Base-by-base conservation (phyloP, 257 asterid genomes). In the Nicotiana obtusifolia region DNA sequence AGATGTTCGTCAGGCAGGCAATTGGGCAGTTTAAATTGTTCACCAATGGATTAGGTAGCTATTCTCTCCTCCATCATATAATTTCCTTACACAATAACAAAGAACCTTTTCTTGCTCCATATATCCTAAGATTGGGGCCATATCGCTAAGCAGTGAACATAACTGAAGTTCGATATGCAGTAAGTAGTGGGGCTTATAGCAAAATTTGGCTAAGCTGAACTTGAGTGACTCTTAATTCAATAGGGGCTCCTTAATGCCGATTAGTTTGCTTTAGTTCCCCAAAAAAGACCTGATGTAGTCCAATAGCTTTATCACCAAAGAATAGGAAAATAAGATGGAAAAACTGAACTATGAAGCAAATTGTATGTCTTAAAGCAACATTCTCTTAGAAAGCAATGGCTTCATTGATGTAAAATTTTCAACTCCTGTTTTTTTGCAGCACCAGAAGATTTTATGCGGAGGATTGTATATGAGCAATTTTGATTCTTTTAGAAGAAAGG, bases 361-460 rank as follows among this genome's bases (percentile, higher is more conserved):
- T n/a, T n/a, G n/a, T n/a, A n/a, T n/a, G n/a, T n/a, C 76, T 82
- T 60, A 53, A 28, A 44, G 41, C 35, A 20, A 20, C 31, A 19
- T 59, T 13, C 35, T 52, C 22, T 82, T 76, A 82, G 19, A 6
- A 54, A 26, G 54, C 54, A 65, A 41, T 61, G 49, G 54, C 30
- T 26, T 76, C 35, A 33, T 67, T 67, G 4, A 4, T 20, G 19
- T 49, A 53, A 73, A 47, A 24, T 35, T 81, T 64, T 53, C 31
- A 47, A 64, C 59, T 41, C 24, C 52, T 64, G n/a, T n/a, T 4
- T 31, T 59, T 30, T 68, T 84, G 20, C 91, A 92, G 97, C 92
- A 65, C 95, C 97, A 2, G 95, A 89, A 83, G 97, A 90, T 81
- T 92, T 89, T 92, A 90, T 92, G 95, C 93, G 97, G 89, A 84